Conservation (phyloP, 768 basidiomycete genomes). For the Saitozyma podzolica region DNA sequence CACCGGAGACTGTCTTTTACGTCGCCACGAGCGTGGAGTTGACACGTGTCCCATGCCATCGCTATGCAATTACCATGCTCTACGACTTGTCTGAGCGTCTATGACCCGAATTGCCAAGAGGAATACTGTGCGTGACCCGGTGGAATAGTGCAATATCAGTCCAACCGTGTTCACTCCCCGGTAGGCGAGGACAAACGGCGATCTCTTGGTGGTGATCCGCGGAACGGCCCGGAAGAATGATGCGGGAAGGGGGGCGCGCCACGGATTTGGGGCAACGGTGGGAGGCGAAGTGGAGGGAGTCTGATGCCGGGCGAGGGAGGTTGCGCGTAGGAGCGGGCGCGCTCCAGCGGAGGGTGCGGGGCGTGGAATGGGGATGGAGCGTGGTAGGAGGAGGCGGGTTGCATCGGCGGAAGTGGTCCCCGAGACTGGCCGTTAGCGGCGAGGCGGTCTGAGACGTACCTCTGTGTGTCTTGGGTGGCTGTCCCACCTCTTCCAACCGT, state of each 20-base stretch:
- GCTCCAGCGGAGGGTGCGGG: background rate
- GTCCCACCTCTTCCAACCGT: constrained; percentile 23
- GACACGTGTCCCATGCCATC: too few species aligned
- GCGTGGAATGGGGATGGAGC: background rate
- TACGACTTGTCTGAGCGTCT: too few species aligned
- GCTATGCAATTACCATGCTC: too few species aligned
- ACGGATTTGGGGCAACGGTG: background rate
- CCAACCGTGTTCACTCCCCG: too few species aligned
- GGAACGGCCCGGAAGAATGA: background rate
- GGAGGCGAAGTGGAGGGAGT: constrained; percentile 2
- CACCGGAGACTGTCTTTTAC: too few species aligned
- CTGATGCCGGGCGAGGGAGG: background rate
- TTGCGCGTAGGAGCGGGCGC: background rate
- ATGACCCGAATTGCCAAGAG: constrained; percentile 21
- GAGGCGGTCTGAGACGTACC: background rate
- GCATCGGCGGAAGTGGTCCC: background rate
- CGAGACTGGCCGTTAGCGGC: background rate
- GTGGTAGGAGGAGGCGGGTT: background rate
- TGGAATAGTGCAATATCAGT: constrained; percentile 51
- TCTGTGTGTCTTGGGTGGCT: constrained; percentile 1
- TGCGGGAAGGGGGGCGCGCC: background rate
- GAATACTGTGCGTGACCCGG: too few species aligned
- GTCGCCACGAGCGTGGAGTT: too few species aligned
- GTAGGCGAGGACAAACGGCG: too few species aligned
- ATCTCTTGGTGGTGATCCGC: too few species aligned